Percentiles rank a stretch among this genome's conserved stretches.
Conservation (phyloP, 129 eudicot species). For the Glebionis coronaria region DNA sequence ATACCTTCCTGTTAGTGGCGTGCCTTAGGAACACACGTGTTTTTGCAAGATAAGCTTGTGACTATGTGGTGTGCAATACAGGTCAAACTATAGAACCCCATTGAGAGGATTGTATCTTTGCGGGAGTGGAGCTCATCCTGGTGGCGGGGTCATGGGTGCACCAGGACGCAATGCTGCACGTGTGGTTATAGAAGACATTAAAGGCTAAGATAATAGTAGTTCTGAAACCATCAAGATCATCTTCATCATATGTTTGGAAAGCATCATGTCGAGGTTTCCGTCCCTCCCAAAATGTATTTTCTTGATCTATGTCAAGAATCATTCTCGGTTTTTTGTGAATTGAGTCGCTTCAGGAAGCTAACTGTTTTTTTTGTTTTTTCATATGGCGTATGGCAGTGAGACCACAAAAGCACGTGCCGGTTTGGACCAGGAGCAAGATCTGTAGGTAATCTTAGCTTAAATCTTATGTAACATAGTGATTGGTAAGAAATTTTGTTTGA, state of each 20-base stretch:
- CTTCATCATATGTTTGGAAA: background rate
- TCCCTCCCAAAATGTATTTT: constrained; percentile 2
- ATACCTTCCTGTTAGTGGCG: background rate
- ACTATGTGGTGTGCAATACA: constrained; percentile 25
- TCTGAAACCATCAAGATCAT: background rate
- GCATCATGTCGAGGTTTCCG: constrained; percentile 6
- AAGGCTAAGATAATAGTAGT: constrained; percentile 28
- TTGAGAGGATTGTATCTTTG: constrained; percentile 80
- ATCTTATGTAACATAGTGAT: too few relatives aligned
- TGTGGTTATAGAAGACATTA: constrained; percentile 74
- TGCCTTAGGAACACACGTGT: background rate
- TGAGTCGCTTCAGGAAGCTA: constrained; percentile 10
- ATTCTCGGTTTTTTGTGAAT: constrained; percentile 8
- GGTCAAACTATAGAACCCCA: constrained; percentile 94
- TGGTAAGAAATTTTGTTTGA: too few relatives aligned
- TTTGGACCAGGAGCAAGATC: too few relatives aligned
- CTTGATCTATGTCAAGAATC: background rate
- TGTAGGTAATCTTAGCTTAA: too few relatives aligned
- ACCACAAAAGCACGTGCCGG: too few relatives aligned
- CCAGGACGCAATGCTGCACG: constrained; percentile 92
- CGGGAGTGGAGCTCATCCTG: constrained; percentile 97
- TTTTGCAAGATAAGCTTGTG: background rate
- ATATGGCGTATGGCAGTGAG: too few relatives aligned
- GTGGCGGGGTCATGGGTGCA: constrained; percentile 99
- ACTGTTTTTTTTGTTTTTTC: background rate